phyloP scores from a whole-genome alignment of 2,329 filamentous ascomycete genomes.

The Cladosporium sphaerospermum region DNA sequence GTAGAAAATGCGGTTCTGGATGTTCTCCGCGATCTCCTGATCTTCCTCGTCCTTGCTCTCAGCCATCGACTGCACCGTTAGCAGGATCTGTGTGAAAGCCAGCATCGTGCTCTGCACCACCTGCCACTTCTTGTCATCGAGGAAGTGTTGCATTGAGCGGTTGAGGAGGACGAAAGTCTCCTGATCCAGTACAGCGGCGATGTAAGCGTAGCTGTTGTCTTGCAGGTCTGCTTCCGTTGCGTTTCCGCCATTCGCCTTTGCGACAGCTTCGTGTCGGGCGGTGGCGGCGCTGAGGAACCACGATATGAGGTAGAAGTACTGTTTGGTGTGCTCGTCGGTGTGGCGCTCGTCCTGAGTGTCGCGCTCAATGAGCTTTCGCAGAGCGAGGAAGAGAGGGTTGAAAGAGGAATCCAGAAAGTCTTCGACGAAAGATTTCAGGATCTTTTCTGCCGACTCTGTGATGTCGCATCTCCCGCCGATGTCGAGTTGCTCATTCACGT shows the following conservation, averaged over 20 bases:
- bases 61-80: constrained; percentile 89
- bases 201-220: constrained; percentile 72
- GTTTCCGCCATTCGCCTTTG: constrained; percentile 33
- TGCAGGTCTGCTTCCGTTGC: constrained; percentile 41
- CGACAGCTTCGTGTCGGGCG: constrained; percentile 51
- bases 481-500: constrained; percentile 53
- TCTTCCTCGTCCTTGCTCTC: constrained; percentile 83
- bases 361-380: constrained; percentile 83
- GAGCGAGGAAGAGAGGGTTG: constrained; percentile 76
- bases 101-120: constrained; percentile 83
- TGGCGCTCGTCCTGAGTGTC: constrained; percentile 67
- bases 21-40: constrained; percentile 96
- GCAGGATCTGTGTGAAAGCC: constrained; percentile 82
- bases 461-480: constrained; percentile 69
- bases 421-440: constrained; percentile 75
- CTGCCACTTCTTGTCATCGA: constrained; percentile 80
- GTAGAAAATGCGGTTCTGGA: constrained; percentile 94
- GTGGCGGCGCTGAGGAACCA: constrained; percentile 86
- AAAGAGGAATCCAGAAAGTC: constrained; percentile 94
- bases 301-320: constrained; percentile 86
- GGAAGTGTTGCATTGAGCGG: constrained; percentile 68
- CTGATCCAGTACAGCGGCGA: constrained; percentile 86
- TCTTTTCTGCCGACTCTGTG: constrained; percentile 64
- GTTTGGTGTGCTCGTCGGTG: constrained; percentile 44
- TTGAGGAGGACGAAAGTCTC: constrained; percentile 90